These are phyloP conservation scores for Sordariomycetes sp. DNA, from an alignment of 2,329 filamentous ascomycete species.

Conservation along the genomic window DNA sequence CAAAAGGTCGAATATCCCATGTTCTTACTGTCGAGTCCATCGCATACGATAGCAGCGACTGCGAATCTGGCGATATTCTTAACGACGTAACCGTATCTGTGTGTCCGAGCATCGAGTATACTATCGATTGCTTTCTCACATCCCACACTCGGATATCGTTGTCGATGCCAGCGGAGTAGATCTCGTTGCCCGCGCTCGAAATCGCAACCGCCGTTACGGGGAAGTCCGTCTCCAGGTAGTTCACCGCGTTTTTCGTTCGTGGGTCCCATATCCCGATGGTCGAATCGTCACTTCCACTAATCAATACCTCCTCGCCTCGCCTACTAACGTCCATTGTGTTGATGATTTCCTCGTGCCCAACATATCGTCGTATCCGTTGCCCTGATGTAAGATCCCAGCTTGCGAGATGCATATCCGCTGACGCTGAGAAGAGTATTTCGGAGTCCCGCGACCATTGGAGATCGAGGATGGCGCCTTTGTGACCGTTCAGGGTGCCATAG, in stretches of 20 bases:
- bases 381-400: constrained; percentile 94
- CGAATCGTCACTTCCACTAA: constrained; percentile 90
- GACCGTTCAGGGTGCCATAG: constrained; percentile 79
- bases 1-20: constrained; percentile 95
- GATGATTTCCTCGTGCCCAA: constrained; percentile 93
- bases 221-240: constrained; percentile 84
- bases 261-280: constrained; percentile 95
- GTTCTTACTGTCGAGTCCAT: constrained; percentile 92
- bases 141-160: constrained; percentile 98
- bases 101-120: constrained; percentile 84
- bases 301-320: constrained; percentile 79
- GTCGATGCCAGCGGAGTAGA: constrained; percentile 91
- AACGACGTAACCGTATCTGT: constrained; percentile 87
- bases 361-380: constrained; percentile 81
- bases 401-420: constrained; percentile 84
- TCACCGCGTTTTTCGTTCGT: constrained; percentile 75
- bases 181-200: constrained; percentile 90
- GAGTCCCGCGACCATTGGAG: constrained; percentile 96
- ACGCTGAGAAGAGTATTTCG: constrained; percentile 81
- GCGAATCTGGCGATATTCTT: constrained; percentile 84
- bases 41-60: constrained; percentile 81
- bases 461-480: constrained; percentile 85
- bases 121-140: constrained; percentile 78
- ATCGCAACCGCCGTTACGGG: constrained; percentile 86
- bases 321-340: constrained; percentile 84